phyloP scores from a whole-genome alignment of 2,329 filamentous ascomycete genomes.

The Neopestalotiopsis sp. region DNA sequence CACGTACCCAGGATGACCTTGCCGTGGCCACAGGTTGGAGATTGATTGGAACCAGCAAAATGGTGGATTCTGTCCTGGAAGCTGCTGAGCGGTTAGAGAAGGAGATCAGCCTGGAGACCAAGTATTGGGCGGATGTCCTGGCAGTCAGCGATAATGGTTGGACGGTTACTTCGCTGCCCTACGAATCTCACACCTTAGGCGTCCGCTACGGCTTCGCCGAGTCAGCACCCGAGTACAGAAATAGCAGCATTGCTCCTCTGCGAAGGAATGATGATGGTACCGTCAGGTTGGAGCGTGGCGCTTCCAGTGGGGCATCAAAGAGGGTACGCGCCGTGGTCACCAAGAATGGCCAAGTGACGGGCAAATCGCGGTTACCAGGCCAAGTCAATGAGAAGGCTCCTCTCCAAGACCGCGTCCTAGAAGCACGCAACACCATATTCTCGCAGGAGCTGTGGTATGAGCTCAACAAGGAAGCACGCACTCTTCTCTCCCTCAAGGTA shows the following conservation, averaged over 20 bases:
- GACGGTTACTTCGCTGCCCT: slow-evolving; percentile 79
- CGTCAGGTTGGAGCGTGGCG: slow-evolving; percentile 73
- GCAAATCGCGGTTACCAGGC: slow-evolving; percentile 57
- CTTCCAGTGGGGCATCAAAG: slow-evolving; percentile 55
- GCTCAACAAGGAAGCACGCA: slow-evolving; percentile 79
- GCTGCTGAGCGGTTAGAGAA: slow-evolving; percentile 75
- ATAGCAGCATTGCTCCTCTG: slow-evolving; percentile 82
- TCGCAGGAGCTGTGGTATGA: slow-evolving; percentile 92
- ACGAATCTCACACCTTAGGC: slow-evolving; percentile 75
- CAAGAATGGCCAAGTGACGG: slow-evolving; percentile 61
- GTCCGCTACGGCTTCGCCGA: slow-evolving; percentile 92
- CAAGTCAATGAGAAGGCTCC: slow-evolving; percentile 61
- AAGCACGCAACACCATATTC: slow-evolving; percentile 79
- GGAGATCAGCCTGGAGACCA: slow-evolving; percentile 80
- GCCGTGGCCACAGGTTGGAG: slow-evolving; percentile 73
- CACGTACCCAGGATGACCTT: slow-evolving; percentile 60
- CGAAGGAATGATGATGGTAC: slow-evolving; percentile 75
- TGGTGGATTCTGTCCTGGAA: slow-evolving; percentile 74
- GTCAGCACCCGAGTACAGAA: slow-evolving; percentile 62
- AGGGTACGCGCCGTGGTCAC: slow-evolving; percentile 72
- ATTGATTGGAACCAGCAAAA: slow-evolving; percentile 75
- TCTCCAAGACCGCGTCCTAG: slow-evolving; percentile 71
- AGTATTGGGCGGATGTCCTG: slow-evolving; percentile 88
- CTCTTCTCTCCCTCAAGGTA: slow-evolving; percentile 73
- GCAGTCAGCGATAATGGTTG: slow-evolving; percentile 84